Percentiles rank a stretch among this genome's conserved stretches.
Conservation (phyloP, 2,329 filamentous ascomycete genomes). For the Malbranchea zuffiana region DNA sequence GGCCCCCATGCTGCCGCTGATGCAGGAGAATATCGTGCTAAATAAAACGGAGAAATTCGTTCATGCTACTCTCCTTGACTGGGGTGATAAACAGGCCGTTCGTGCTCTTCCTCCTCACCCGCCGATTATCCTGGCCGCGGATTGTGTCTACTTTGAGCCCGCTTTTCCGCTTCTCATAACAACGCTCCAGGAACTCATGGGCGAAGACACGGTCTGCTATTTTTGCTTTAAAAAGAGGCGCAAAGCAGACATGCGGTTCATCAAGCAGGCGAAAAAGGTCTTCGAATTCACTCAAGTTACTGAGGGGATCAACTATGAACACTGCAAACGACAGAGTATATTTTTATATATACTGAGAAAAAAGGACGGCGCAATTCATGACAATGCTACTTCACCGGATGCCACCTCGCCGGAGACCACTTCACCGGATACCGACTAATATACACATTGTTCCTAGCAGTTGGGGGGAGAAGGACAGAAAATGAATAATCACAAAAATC, state of each 20-base stretch:
- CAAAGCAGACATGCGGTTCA: conserved; percentile 64
- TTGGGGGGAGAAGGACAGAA: neutral
- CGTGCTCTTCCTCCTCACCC: conserved; percentile 43
- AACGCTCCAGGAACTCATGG: conserved; percentile 64
- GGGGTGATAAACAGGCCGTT: conserved; percentile 44
- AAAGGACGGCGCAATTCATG: conserved; percentile 4
- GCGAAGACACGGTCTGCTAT: conserved; percentile 54
- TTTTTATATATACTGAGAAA: conserved; percentile 25
- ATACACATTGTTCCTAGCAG: conserved; percentile 2
- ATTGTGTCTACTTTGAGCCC: conserved; percentile 95
- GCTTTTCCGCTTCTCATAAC: conserved; percentile 78
- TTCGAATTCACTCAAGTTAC: conserved; percentile 53
- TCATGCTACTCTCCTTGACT: conserved; percentile 64
- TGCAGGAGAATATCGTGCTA: conserved; percentile 75
- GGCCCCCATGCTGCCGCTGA: conserved; percentile 69
- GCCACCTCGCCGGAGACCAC: too few relatives aligned
- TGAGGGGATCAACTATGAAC: conserved; percentile 40
- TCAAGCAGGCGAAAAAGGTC: conserved; percentile 57
- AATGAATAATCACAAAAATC: conserved; percentile 3
- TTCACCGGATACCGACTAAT: too few relatives aligned
- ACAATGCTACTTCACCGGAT: neutral
- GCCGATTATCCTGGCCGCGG: conserved; percentile 80
- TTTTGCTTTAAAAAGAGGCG: conserved; percentile 96
- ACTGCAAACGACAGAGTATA: conserved; percentile 30
- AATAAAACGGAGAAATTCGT: conserved; percentile 59